These are phyloP conservation scores for Stachybotrys echinatus DNA, from an alignment of 2,329 filamentous ascomycete species.

Conservation along the genomic window DNA sequence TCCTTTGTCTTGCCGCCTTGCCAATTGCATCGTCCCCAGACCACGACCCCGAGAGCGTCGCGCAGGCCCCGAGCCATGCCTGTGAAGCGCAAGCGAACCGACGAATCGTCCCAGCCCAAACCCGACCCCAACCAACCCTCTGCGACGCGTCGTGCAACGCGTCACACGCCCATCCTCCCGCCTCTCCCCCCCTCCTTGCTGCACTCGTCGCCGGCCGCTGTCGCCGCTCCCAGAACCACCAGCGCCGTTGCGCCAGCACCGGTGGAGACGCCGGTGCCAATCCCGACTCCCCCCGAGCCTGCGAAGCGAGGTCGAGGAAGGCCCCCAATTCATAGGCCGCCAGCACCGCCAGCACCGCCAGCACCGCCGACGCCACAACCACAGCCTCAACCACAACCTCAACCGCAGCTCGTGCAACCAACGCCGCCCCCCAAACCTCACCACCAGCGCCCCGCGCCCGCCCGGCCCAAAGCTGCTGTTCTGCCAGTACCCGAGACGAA, in stretches of 20 bases:
- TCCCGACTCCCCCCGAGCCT: constrained; percentile 10
- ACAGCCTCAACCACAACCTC: too few species aligned
- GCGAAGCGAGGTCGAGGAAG: constrained; percentile 14
- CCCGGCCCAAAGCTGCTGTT: neutral
- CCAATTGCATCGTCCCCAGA: too few species aligned
- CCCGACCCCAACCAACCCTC: constrained; percentile 10
- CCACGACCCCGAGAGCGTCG: too few species aligned
- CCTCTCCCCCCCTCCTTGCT: constrained; percentile 16
- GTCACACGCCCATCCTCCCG: constrained; percentile 29
- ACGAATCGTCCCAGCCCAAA: constrained; percentile 15
- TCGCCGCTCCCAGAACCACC: too few species aligned
- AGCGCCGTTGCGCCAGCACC: too few species aligned
- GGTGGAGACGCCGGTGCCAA: constrained; percentile 11
- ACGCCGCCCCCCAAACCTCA: neutral
- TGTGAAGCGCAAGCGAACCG: constrained; percentile 30
- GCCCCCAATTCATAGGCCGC: constrained; percentile 3
- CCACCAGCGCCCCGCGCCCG: too few species aligned
- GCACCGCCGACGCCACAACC: too few species aligned
- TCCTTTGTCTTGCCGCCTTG: too few species aligned
- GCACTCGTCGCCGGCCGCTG: too few species aligned
- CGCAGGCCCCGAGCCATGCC: constrained; percentile 20
- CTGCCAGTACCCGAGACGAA: neutral
- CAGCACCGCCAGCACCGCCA: neutral
- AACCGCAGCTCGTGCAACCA: too few species aligned
- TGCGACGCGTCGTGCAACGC: constrained; percentile 31